Percentiles rank a stretch among this genome's conserved stretches.
These are phyloP conservation scores for Aspergillus pseudoterreus DNA, from an alignment of 2,329 filamentous ascomycete species.

Conservation along the genomic window DNA sequence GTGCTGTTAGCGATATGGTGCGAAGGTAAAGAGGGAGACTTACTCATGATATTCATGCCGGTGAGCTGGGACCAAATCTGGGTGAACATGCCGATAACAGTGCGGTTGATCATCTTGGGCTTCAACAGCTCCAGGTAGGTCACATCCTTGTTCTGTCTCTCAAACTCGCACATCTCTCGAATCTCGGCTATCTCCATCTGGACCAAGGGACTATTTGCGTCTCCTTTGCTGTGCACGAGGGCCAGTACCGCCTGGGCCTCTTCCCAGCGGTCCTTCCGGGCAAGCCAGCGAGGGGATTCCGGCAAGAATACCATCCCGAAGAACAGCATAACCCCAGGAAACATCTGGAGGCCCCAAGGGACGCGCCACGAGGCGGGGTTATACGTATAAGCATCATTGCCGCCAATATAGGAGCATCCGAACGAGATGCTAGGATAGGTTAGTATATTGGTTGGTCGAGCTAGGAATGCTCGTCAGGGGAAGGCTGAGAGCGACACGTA, in stretches of 20 bases:
- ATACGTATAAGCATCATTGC: conserved; percentile 17
- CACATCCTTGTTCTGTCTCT: conserved; percentile 66
- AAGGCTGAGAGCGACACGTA: conserved; percentile 24
- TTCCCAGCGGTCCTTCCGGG: conserved; percentile 58
- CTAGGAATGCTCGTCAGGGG: not conserved
- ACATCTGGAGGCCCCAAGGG: conserved; percentile 62
- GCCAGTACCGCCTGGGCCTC: conserved; percentile 48
- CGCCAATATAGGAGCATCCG: conserved; percentile 59
- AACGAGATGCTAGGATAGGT: conserved; percentile 45
- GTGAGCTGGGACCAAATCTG: conserved; percentile 75
- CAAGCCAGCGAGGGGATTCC: conserved; percentile 63
- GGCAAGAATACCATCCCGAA: conserved; percentile 50
- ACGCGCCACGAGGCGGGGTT: conserved; percentile 55
- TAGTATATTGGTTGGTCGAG: not conserved
- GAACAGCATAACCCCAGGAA: conserved; percentile 58
- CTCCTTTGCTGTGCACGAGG: conserved; percentile 61
- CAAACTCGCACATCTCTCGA: conserved; percentile 67
- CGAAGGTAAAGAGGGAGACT: not conserved
- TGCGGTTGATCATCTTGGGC: conserved; percentile 69
- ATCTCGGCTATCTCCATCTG: conserved; percentile 69
- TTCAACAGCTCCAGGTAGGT: conserved; percentile 69
- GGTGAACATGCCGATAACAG: conserved; percentile 66
- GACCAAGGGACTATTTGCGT: conserved; percentile 63
- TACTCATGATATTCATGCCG: conserved; percentile 70
- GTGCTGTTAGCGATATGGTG: not conserved